A percentile compares a stretch with the other conserved stretches of the same genome.
These are phyloP conservation scores for Tephrocybe rancida DNA, from an alignment of 768 basidiomycete genomes.

Conservation along the genomic window DNA sequence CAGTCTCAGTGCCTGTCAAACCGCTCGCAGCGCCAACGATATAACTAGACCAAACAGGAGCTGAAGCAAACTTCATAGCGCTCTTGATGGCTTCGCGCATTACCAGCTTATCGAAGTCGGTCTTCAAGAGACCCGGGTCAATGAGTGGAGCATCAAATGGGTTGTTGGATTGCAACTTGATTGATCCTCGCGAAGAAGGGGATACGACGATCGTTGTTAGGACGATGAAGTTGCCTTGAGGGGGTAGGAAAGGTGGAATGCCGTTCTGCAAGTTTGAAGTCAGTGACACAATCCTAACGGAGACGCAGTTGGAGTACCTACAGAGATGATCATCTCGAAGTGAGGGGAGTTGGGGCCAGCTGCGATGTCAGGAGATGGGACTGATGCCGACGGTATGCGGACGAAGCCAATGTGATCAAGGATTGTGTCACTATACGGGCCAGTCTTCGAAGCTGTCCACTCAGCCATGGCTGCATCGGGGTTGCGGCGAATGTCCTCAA, in stretches of 20 bases:
- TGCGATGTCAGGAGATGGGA: slow-evolving; percentile 25
- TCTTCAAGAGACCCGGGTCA: slow-evolving; percentile 44
- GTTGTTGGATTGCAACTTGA: slow-evolving; percentile 34
- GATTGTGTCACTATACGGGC: slow-evolving; percentile 26
- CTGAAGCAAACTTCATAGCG: slow-evolving; percentile 15
- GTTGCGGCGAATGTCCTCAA: slow-evolving; percentile 24
- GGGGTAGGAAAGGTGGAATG: not conserved
- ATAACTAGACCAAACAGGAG: slow-evolving; percentile 18
- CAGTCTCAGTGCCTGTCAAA: slow-evolving; percentile 2
- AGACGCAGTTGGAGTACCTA: slow-evolving; percentile 12
- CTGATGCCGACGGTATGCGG: slow-evolving; percentile 21
- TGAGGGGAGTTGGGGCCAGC: slow-evolving; percentile 33
- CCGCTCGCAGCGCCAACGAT: slow-evolving; percentile 8
- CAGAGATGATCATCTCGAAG: slow-evolving; percentile 30
- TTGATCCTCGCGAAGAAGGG: slow-evolving; percentile 8
- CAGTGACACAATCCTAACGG: not conserved
- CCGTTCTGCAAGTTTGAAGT: slow-evolving; percentile 6
- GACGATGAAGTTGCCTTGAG: slow-evolving; percentile 13
- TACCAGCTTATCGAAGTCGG: slow-evolving; percentile 18
- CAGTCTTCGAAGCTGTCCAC: slow-evolving; percentile 31
- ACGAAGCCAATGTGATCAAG: slow-evolving; percentile 27
- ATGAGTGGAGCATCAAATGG: slow-evolving; percentile 47
- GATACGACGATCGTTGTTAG: slow-evolving; percentile 10
- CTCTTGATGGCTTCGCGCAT: slow-evolving; percentile 24
- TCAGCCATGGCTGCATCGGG: slow-evolving; percentile 13